These are phyloP conservation scores for Mycena filopes DNA, from an alignment of 768 basidiomycete genomes.

Conservation along the genomic window DNA sequence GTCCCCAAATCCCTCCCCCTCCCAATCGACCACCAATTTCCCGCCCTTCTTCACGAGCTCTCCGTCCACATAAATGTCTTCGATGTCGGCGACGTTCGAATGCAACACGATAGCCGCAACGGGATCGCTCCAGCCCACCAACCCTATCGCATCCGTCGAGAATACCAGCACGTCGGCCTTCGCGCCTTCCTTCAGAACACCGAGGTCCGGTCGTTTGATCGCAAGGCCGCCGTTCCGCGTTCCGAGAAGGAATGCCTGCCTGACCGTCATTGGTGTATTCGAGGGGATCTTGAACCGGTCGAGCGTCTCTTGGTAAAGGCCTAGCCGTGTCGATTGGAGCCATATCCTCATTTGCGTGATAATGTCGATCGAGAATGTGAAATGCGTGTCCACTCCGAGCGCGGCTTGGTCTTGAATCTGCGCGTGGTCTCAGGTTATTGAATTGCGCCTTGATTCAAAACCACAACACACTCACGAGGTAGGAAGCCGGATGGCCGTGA, in stretches of 20 bases:
- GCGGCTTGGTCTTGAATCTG: constrained; percentile 19
- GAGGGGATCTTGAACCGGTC: constrained; percentile 8
- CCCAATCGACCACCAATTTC: constrained; percentile 20
- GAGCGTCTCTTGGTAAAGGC: constrained; percentile 1
- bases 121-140: constrained; percentile 22
- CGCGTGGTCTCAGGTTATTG: background rate
- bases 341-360: too few species aligned
- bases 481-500: constrained; percentile 2
- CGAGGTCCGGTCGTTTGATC: constrained; percentile 18
- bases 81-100: constrained; percentile 24
- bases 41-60: constrained; percentile 7
- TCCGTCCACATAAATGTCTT: constrained; percentile 21
- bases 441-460: background rate
- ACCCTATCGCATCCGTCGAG: constrained; percentile 6
- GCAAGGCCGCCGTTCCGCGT: constrained; percentile 23
- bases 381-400: constrained; percentile 16
- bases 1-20: constrained; percentile 12
- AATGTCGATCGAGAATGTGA: constrained; percentile 12
- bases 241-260: constrained; percentile 19
- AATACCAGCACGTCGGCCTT: constrained; percentile 15
- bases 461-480: background rate
- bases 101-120: constrained; percentile 21
- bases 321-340: too few species aligned
- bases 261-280: constrained; percentile 14
- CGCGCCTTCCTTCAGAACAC: constrained; percentile 12